phyloP scores from a whole-genome alignment of 306 rosid genomes.

The Sicyos edulis region DNA sequence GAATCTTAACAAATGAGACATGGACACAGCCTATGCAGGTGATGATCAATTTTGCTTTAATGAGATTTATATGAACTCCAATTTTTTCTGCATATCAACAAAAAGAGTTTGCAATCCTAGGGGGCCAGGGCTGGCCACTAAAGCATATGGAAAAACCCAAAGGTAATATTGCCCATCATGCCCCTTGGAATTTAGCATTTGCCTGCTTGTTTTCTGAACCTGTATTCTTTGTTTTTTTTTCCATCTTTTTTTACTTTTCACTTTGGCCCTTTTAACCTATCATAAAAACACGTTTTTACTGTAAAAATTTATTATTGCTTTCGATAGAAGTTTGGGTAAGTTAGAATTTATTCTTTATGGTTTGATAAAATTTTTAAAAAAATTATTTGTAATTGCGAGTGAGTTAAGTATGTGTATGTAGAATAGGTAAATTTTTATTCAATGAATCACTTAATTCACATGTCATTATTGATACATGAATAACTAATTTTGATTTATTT shows the following conservation, averaged over 20 bases:
- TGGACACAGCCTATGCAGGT: constrained; percentile 15
- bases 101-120: constrained; percentile 12
- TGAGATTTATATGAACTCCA: not conserved
- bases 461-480: no score
- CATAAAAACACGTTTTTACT: not conserved
- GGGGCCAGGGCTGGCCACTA: not conserved
- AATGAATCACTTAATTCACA: no score
- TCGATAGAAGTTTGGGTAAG: not conserved
- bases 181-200: constrained; percentile 8
- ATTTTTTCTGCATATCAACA: not conserved
- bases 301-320: not conserved
- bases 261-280: not conserved
- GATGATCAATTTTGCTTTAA: not conserved
- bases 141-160: constrained; percentile 8
- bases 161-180: constrained; percentile 6
- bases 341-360: no score
- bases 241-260: not conserved
- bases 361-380: no score
- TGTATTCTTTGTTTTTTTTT: not conserved
- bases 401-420: no score
- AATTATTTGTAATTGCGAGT: no score
- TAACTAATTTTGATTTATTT: no score
- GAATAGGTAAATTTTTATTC: no score
- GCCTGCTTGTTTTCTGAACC: constrained; percentile 9
- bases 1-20: not conserved